phyloP scores from a whole-genome alignment of 352 stramenopile genomes.

The Pythium plurisporium region DNA sequence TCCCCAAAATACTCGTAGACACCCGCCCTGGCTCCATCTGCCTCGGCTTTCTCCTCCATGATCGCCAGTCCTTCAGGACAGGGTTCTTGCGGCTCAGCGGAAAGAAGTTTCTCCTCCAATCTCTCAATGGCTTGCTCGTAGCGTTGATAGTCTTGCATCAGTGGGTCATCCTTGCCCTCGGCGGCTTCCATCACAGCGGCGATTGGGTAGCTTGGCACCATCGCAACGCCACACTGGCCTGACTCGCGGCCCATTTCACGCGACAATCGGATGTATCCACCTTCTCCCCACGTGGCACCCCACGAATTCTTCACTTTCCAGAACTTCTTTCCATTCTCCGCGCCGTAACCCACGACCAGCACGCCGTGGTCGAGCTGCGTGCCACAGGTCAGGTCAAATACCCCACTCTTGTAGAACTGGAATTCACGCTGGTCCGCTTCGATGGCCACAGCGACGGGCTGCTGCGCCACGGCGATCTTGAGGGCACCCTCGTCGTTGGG shows the following conservation, averaged over 20 bases:
- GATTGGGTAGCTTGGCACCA: slow-evolving; percentile 67
- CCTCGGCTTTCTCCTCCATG: background rate
- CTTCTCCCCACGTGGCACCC: slow-evolving; percentile 81
- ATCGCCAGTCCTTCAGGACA: background rate
- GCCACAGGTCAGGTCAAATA: slow-evolving; percentile 42
- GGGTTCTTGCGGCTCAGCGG: background rate
- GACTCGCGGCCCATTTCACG: slow-evolving; percentile 47
- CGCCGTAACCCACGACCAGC: slow-evolving; percentile 90
- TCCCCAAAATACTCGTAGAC: slow-evolving; percentile 10
- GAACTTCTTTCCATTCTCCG: slow-evolving; percentile 87
- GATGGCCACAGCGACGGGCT: slow-evolving; percentile 87
- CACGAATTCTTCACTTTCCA: slow-evolving; percentile 96
- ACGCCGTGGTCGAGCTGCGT: slow-evolving; percentile 93
- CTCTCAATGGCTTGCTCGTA: background rate
- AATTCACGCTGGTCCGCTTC: slow-evolving; percentile 76
- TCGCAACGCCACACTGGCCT: slow-evolving; percentile 94
- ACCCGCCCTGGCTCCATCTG: background rate
- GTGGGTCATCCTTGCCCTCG: background rate
- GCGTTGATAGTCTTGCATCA: background rate
- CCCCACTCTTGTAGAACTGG: slow-evolving; percentile 73
- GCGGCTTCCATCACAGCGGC: slow-evolving; percentile 23
- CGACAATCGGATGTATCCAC: slow-evolving; percentile 84
- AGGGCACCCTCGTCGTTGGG: slow-evolving; percentile 73
- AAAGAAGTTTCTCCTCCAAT: background rate
- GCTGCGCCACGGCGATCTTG: slow-evolving; percentile 78